These are phyloP conservation scores for Aspergillus udagawae DNA, from an alignment of 2,329 filamentous ascomycete species.

Conservation along the genomic window DNA sequence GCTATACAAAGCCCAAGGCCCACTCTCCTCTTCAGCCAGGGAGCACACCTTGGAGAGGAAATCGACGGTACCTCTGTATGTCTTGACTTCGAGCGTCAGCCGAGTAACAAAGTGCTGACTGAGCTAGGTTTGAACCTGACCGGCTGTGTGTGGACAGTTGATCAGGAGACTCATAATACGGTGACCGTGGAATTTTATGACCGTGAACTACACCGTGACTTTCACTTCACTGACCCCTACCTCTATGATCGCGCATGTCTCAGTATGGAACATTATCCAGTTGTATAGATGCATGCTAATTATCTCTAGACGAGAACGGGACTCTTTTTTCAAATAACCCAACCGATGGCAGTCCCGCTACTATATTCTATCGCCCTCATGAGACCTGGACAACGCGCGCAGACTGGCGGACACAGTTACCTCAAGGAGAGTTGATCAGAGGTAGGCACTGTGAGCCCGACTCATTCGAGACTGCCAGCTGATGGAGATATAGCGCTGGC, in stretches of 20 bases:
- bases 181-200: conserved; percentile 98
- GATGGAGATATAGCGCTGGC: conserved; percentile 61
- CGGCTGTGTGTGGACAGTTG: conserved; percentile 94
- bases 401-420: conserved; percentile 88
- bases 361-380: conserved; percentile 93
- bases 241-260: conserved; percentile 95
- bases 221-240: conserved; percentile 96
- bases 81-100: background rate
- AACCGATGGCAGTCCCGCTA: conserved; percentile 63
- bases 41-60: conserved; percentile 92
- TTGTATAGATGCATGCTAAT: conserved; percentile 18
- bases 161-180: conserved; percentile 89
- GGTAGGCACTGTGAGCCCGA: conserved; percentile 24
- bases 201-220: conserved; percentile 83
- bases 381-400: conserved; percentile 90
- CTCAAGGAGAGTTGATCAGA: conserved; percentile 76
- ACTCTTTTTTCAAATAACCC: conserved; percentile 80
- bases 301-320: conserved; percentile 62
- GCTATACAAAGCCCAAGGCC: conserved; percentile 58
- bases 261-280: conserved; percentile 42
- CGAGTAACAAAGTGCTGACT: conserved; percentile 21
- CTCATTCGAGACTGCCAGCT: background rate
- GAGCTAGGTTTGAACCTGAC: conserved; percentile 68
- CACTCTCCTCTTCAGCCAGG: conserved; percentile 90
- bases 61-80: conserved; percentile 81